These are phyloP conservation scores for Lentinula aciculospora DNA, from an alignment of 768 basidiomycete species.

Conservation along the genomic window DNA sequence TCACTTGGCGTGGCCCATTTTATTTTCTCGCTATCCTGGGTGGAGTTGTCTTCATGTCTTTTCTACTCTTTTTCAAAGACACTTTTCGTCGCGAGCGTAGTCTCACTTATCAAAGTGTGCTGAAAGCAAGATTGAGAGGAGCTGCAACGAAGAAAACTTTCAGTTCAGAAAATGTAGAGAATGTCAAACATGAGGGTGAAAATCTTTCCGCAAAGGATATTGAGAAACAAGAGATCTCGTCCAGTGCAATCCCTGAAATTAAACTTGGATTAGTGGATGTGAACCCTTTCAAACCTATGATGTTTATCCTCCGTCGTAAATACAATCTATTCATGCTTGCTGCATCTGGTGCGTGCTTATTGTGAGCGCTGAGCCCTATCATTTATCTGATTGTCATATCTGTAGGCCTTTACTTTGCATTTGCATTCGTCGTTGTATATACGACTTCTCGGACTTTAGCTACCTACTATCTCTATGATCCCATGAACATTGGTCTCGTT, in stretches of 20 bases:
- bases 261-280: slow-evolving; percentile 62
- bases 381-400: not conserved
- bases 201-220: slow-evolving; percentile 10
- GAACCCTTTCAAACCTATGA: slow-evolving; percentile 67
- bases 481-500: slow-evolving; percentile 71
- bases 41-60: slow-evolving; percentile 46
- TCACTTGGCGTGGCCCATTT: slow-evolving; percentile 77
- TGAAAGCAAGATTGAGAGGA: slow-evolving; percentile 36
- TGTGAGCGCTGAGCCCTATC: not conserved
- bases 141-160: slow-evolving; percentile 10
- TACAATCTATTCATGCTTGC: slow-evolving; percentile 67
- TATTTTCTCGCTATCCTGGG: slow-evolving; percentile 74
- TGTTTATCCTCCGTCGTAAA: slow-evolving; percentile 46
- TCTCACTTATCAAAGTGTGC: slow-evolving; percentile 65
- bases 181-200: slow-evolving; percentile 11
- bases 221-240: slow-evolving; percentile 9
- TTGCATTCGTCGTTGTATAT: slow-evolving; percentile 51
- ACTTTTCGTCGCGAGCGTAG: slow-evolving; percentile 84
- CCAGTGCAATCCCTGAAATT: slow-evolving; percentile 22
- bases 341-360: slow-evolving; percentile 34
- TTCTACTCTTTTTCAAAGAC: slow-evolving; percentile 70
- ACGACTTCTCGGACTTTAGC: slow-evolving; percentile 69
- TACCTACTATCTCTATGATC: slow-evolving; percentile 54
- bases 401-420: slow-evolving; percentile 10
- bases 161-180: slow-evolving; percentile 20